Evolutionary conservation across 768 basidiomycete species (phyloP), one percentile per base, ranked within the genome.

Genomic region (Lentinula aciculospora): DNA sequence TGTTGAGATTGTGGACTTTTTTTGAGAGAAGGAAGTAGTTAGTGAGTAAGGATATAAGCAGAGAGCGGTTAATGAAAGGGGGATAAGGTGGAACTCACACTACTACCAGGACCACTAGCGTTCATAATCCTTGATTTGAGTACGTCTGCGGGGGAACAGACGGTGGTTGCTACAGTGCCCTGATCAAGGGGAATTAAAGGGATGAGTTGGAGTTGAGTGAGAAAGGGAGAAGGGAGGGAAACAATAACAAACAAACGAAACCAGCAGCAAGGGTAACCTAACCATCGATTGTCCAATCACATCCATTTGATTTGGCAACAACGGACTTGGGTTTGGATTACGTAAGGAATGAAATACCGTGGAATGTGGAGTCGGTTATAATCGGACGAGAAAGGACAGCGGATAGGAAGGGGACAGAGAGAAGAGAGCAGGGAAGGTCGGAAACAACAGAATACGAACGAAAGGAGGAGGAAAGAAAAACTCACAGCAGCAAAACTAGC

Each of bases 61-160:
- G 46, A 31, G 47, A 25, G 45, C 31, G 27, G 15, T 29, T 19
- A 21, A 17, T 48, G 57, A 15, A 19, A 56, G 39, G 40, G 29
- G 23, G 27, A 39, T n/a, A n/a, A n/a, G n/a, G n/a, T n/a, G 25
- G 44, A 25, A 79, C 84, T 57, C 66, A 89, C 87, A 48, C 76
- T 83, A 0, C 87, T 88, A 23, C 92, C 92, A 8, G 88, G 83
- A 17, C 90, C 91, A 0, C 87, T 86, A 0, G 92, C 90, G 64
- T 89, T 92, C 92, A 94, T 94, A 67, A 94, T 89, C 34, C 92
- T 85, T 17, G 79, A 81, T 78, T 92, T 92, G 44, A 93, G 73
- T 32, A 94, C 92, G 67, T 94, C 92, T 1, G 92, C 91, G 0
- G 92, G 92, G 0, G 90, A 92, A 69, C 92, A 94, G 25, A 94